Percentiles rank a stretch among this genome's conserved stretches.
Evolutionary conservation across 305 asterid genomes (phyloP).

Genomic region (Plantago lanceolata): DNA sequence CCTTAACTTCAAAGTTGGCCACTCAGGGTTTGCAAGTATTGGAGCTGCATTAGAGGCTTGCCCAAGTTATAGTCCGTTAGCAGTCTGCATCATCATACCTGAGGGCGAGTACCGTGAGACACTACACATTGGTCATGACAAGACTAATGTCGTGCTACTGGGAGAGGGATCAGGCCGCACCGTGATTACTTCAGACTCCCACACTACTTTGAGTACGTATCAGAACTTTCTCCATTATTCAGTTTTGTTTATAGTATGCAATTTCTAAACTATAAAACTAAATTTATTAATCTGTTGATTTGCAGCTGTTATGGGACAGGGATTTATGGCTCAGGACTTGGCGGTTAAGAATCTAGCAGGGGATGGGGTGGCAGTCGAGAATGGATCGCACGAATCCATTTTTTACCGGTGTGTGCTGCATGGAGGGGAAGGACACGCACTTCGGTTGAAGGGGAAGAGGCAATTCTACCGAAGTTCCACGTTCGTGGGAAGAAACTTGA

Average conservation of each 20-base stretch:
- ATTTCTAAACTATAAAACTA: no score
- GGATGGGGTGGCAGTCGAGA: neutral
- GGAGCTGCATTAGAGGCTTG: neutral
- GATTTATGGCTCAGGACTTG: neutral
- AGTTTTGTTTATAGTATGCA: no score
- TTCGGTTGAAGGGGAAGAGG: neutral
- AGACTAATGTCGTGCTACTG: neutral
- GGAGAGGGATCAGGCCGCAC: neutral
- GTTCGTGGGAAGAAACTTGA: neutral
- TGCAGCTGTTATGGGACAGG: neutral
- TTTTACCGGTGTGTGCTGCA: neutral
- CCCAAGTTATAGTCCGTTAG: neutral
- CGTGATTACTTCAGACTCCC: neutral
- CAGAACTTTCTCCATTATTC: neutral
- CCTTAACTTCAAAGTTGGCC: no score
- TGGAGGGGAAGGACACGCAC: neutral
- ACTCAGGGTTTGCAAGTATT: no score
- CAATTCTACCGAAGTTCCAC: neutral
- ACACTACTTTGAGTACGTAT: neutral
- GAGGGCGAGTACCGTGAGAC: neutral
- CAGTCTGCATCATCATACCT: neutral
- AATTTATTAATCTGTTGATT: neutral
- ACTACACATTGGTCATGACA: neutral
- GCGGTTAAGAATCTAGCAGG: neutral
- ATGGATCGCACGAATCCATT: neutral